Conservation (phyloP, 1,284 basidiomycete genomes). For the Ganoderma boninense region DNA sequence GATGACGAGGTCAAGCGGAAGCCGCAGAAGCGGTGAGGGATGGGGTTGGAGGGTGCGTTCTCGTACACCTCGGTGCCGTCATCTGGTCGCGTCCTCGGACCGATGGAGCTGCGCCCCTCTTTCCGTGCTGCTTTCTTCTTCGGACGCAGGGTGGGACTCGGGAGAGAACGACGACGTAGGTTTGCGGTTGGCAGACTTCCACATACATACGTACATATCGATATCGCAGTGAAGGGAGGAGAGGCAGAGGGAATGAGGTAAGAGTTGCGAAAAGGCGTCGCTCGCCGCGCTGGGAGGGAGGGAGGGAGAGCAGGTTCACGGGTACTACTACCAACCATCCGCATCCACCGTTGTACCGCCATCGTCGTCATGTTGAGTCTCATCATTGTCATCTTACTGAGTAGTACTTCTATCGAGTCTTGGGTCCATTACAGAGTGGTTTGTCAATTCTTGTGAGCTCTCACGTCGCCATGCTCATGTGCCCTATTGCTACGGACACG, state of each 20-base stretch:
- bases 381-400: background rate
- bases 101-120: background rate
- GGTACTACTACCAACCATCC: background rate
- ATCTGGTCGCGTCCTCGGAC: background rate
- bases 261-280: constrained; percentile 2
- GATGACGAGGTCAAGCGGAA: constrained; percentile 89
- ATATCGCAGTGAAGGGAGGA: background rate
- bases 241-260: background rate
- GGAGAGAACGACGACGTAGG: background rate
- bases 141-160: no score
- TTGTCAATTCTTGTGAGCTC: background rate
- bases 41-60: background rate
- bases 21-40: constrained; percentile 45
- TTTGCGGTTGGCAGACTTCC: background rate
- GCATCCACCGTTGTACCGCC: background rate
- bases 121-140: background rate
- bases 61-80: background rate
- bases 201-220: background rate
- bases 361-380: background rate
- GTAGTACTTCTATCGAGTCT: background rate
- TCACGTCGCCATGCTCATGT: background rate
- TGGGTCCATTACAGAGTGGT: background rate
- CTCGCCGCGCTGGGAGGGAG: background rate
- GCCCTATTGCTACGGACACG: background rate
- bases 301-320: background rate